Base-by-base conservation (phyloP, 2,329 filamentous ascomycete genomes). In the Cytospora piceicola region DNA sequence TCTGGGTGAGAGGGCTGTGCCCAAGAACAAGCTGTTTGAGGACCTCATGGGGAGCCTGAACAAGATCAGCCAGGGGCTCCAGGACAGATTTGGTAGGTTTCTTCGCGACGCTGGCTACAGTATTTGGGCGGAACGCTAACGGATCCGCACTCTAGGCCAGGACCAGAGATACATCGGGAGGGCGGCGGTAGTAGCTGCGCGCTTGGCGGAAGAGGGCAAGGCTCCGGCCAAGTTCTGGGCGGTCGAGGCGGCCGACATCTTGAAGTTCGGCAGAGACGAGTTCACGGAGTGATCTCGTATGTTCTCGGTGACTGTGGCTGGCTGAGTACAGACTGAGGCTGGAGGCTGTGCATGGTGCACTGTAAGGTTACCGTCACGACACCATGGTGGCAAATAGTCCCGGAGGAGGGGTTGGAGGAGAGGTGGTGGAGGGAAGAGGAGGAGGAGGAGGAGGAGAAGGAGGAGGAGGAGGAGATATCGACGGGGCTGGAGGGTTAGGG, bases 91-190 rank as follows among this genome's bases (percentile, higher is more conserved):
- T 76, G 66, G 66, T 67, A 46, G 58, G 62, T 58, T 29, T 61
- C 56, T 12, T n/a, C n/a, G n/a, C 30, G 11, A 15, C 6, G 29
- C 6, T 20, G 12, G 17, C 22, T 15, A 29, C 36, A 8, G n/a
- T 20, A 5, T 1, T 11, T 30, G 6, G n/a, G 17, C 36, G 39
- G 24, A 42, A 29, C 42, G 32, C 62, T 67, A 56, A 67, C 39
- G 11, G 12, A 6, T 22, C 39, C n/a, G 9, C 29, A 11, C 29
- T 29, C 1, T n/a, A 67, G 91, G 87, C 1, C 91, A 95, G 79
- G 91, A 95, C 60, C 88, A 86, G 6, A 84, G 88, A 64, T 85
- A 90, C 39, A 92, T 96, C 77, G 90, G 81, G 3, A 82, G 83
- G 69, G 90, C 90, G 15, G 88, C 88, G 3, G 85, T 91, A 2